Conservation (phyloP, 306 rosid genomes). For the Acacia acuminata region DNA sequence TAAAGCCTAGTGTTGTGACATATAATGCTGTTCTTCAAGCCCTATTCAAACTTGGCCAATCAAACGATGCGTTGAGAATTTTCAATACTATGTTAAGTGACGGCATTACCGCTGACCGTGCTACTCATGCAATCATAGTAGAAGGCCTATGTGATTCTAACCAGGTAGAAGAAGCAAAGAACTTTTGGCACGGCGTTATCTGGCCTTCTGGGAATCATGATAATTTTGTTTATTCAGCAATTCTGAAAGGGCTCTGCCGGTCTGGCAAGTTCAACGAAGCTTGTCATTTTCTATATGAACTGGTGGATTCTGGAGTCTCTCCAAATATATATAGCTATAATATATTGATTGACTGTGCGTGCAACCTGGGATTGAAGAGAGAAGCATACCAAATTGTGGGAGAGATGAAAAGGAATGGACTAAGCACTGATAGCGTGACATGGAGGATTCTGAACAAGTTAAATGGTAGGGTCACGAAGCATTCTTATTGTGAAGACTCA, state of each 20-base stretch:
- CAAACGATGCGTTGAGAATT: constrained; percentile 52
- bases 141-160: constrained; percentile 63
- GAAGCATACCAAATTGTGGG: constrained; percentile 72
- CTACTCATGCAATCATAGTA: constrained; percentile 60
- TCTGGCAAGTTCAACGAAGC: constrained; percentile 61
- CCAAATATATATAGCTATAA: constrained; percentile 80
- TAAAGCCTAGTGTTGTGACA: constrained; percentile 67
- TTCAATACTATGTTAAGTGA: constrained; percentile 49
- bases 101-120: constrained; percentile 53
- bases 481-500: constrained; percentile 33
- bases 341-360: constrained; percentile 70
- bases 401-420: constrained; percentile 83
- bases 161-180: constrained; percentile 75
- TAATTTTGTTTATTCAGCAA: constrained; percentile 74
- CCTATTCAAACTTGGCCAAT: constrained; percentile 57
- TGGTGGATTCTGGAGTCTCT: constrained; percentile 74
- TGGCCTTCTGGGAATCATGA: constrained; percentile 89
- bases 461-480: constrained; percentile 35
- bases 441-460: constrained; percentile 90
- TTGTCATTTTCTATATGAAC: constrained; percentile 77
- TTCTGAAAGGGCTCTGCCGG: constrained; percentile 76
- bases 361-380: constrained; percentile 55
- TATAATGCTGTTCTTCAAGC: constrained; percentile 71
- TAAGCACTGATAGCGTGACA: constrained; percentile 77
- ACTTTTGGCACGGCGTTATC: constrained; percentile 72